Evolutionary conservation across 116 monocot genomes (phyloP).

Genomic region (Iris pallida): DNA sequence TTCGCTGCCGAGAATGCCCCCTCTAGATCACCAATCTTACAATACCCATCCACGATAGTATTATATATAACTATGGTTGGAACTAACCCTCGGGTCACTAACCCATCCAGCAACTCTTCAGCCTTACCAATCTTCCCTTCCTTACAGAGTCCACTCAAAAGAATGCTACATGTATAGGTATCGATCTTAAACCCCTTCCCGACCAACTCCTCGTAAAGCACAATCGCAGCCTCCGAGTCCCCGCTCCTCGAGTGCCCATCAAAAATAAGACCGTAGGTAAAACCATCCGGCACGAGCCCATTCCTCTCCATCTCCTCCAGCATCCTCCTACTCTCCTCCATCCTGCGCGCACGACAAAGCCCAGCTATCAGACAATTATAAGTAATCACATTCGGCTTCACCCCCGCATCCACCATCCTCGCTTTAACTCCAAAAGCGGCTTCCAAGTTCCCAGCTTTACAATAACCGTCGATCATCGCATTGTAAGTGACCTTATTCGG

Average conservation of each 20-base stretch:
- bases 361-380: conserved; percentile 62
- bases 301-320: conserved; percentile 42
- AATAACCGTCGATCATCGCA: conserved; percentile 66
- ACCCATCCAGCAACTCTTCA: conserved; percentile 22
- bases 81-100: conserved; percentile 35
- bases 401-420: conserved; percentile 17
- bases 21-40: conserved; percentile 35
- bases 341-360: conserved; percentile 29
- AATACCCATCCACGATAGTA: conserved; percentile 61
- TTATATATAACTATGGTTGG: conserved; percentile 62
- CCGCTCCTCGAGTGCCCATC: conserved; percentile 38
- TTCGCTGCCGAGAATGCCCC: conserved; percentile 28
- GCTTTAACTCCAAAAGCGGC: conserved; percentile 29
- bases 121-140: conserved; percentile 54
- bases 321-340: conserved; percentile 30
- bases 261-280: conserved; percentile 61
- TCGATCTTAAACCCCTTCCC: conserved; percentile 28
- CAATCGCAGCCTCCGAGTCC: conserved; percentile 17
- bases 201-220: conserved; percentile 39
- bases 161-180: conserved; percentile 36
- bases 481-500: conserved; percentile 62
- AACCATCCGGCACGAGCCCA: conserved; percentile 44
- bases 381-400: conserved; percentile 42
- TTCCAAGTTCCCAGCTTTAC: conserved; percentile 44
- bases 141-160: conserved; percentile 70